These are phyloP conservation scores for Corchorus olitorius DNA, from an alignment of 345 rosid genomes.

Conservation along the genomic window DNA sequence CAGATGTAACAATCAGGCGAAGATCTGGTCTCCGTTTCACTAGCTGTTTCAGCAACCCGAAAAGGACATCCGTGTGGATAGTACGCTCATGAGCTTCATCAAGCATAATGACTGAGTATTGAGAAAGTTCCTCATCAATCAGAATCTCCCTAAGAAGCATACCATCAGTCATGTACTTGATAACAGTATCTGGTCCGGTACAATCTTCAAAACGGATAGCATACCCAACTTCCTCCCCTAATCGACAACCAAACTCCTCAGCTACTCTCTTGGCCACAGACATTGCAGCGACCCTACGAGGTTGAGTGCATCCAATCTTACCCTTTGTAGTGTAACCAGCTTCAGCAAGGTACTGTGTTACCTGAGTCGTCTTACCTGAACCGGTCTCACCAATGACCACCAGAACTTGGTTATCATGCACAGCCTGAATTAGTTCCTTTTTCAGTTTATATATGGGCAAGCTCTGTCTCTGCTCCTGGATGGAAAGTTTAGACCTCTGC, in stretches of 20 bases:
- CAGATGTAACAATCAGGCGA: slow-evolving; percentile 67
- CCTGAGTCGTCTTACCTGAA: slow-evolving; percentile 46
- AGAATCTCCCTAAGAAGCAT: slow-evolving; percentile 76
- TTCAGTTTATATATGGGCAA: slow-evolving; percentile 90
- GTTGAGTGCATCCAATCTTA: slow-evolving; percentile 78
- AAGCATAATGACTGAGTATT: slow-evolving; percentile 69
- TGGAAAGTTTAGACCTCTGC: slow-evolving; percentile 80
- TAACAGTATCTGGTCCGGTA: slow-evolving; percentile 71
- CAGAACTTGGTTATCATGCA: slow-evolving; percentile 74
- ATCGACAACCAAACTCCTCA: slow-evolving; percentile 73
- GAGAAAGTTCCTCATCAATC: slow-evolving; percentile 53
- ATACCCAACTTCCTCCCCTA: slow-evolving; percentile 82
- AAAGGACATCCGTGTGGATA: slow-evolving; percentile 72
- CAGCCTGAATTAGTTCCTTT: slow-evolving; percentile 82
- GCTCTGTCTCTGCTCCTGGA: slow-evolving; percentile 89
- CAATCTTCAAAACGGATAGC: slow-evolving; percentile 73
- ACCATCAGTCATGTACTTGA: slow-evolving; percentile 85
- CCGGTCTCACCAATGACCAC: slow-evolving; percentile 64
- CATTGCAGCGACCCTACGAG: slow-evolving; percentile 78
- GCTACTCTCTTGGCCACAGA: slow-evolving; percentile 83
- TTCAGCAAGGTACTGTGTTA: slow-evolving; percentile 74
- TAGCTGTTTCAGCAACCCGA: slow-evolving; percentile 65
- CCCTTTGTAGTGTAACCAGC: slow-evolving; percentile 75
- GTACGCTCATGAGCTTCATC: slow-evolving; percentile 88
- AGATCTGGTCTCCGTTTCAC: slow-evolving; percentile 63